phyloP scores from a whole-genome alignment of 1,139 yeast genomes.

The Sugiyamaella pinicola region DNA sequence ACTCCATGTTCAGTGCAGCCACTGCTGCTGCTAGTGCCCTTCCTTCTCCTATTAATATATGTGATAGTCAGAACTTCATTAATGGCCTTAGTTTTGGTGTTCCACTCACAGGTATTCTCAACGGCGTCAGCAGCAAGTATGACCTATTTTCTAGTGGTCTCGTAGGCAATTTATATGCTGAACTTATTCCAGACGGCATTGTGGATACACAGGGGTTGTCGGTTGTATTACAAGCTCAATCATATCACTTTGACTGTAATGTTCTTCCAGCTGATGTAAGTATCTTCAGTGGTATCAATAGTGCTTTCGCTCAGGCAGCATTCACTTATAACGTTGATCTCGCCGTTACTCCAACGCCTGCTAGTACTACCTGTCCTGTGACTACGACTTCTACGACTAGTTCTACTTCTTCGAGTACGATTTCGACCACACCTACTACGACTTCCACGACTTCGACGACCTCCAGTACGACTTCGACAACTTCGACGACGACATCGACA shows the following conservation, averaged over 20 bases:
- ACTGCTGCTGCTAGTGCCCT: constrained; percentile 20
- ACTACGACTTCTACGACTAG: not conserved
- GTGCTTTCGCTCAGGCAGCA: constrained; percentile 19
- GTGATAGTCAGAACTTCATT: constrained; percentile 16
- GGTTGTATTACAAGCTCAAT: constrained; percentile 14
- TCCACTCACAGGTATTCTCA: constrained; percentile 11
- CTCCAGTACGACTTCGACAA: no score
- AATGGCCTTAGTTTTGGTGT: constrained; percentile 5
- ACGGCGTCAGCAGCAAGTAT: constrained; percentile 4
- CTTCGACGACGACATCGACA: no score
- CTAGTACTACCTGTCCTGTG: constrained; percentile 6
- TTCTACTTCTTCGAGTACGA: not conserved
- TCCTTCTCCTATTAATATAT: constrained; percentile 10
- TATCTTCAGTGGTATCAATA: constrained; percentile 14
- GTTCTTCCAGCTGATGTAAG: constrained; percentile 1
- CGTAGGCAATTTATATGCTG: constrained; percentile 11
- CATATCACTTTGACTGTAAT: constrained; percentile 18
- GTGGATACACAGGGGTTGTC: constrained; percentile 16
- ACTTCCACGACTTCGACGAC: constrained; percentile 2
- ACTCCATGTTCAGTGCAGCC: constrained; percentile 10
- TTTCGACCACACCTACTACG: not conserved
- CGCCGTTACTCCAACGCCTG: constrained; percentile 9
- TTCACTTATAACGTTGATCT: constrained; percentile 13
- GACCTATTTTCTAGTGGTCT: constrained; percentile 3
- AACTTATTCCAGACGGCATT: constrained; percentile 6